Evolutionary conservation across 352 stramenopile genomes (phyloP).

Genomic region (Bremia lactucae): DNA sequence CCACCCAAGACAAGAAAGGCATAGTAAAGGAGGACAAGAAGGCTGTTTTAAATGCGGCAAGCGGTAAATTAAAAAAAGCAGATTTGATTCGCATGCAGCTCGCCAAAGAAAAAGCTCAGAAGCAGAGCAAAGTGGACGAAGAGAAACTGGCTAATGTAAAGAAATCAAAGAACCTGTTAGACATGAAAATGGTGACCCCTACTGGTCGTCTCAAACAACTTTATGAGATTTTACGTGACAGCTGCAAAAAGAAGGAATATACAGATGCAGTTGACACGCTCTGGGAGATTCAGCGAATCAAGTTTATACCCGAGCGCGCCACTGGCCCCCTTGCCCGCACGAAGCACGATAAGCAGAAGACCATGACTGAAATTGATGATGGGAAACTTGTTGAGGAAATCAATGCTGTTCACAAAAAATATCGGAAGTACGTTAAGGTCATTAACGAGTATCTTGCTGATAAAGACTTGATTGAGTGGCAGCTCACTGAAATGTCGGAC

Average conservation of each 20-base stretch:
- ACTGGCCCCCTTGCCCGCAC: slow-evolving; percentile 34
- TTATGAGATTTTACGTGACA: slow-evolving; percentile 78
- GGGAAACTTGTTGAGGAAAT: slow-evolving; percentile 51
- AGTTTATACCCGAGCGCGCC: slow-evolving; percentile 42
- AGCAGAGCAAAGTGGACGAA: slow-evolving; percentile 81
- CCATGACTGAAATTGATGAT: slow-evolving; percentile 70
- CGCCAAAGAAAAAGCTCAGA: slow-evolving; percentile 80
- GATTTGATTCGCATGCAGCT: slow-evolving; percentile 81
- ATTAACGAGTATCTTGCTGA: slow-evolving; percentile 57
- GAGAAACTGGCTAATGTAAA: slow-evolving; percentile 84
- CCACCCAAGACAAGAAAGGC: slow-evolving; percentile 14
- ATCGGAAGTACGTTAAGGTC: slow-evolving; percentile 79
- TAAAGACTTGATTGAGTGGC: slow-evolving; percentile 77
- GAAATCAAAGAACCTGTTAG: slow-evolving; percentile 63
- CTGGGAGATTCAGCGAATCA: slow-evolving; percentile 78
- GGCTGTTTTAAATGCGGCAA: slow-evolving; percentile 6
- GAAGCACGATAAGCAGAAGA: slow-evolving; percentile 61
- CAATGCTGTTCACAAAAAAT: slow-evolving; percentile 76
- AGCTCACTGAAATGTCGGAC: slow-evolving; percentile 83
- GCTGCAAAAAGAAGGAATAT: slow-evolving; percentile 78
- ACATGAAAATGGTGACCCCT: slow-evolving; percentile 82
- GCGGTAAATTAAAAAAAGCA: slow-evolving; percentile 71
- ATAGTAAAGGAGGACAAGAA: slow-evolving; percentile 35
- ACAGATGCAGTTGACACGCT: slow-evolving; percentile 80
- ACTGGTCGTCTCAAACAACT: slow-evolving; percentile 74